Evolutionary conservation across 2,329 filamentous ascomycete species (phyloP).

Genomic region (Stylonectria norvegica): DNA sequence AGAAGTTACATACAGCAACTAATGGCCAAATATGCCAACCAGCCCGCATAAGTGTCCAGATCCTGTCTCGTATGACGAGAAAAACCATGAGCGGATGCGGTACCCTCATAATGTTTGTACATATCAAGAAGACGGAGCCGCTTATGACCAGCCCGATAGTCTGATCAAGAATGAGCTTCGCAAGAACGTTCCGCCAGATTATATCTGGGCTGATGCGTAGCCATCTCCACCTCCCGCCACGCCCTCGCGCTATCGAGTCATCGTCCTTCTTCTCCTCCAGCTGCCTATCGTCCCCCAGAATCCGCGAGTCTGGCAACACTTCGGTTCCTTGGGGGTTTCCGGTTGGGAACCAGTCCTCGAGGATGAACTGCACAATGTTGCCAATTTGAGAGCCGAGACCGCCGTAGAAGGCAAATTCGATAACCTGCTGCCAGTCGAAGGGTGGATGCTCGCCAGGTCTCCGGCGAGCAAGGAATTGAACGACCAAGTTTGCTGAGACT

Average conservation of each 20-base stretch:
- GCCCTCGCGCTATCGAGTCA: conserved; percentile 3
- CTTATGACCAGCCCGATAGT: conserved; percentile 35
- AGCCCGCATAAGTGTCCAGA: conserved; percentile 31
- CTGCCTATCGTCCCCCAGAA: conserved; percentile 14
- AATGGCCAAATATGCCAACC: conserved; percentile 38
- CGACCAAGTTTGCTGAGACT: conserved; percentile 32
- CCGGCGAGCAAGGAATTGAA: conserved; percentile 23
- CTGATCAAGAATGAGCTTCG: conserved; percentile 36
- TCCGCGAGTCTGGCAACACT: conserved; percentile 18
- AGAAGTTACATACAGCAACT: conserved; percentile 34
- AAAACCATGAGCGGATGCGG: conserved; percentile 22
- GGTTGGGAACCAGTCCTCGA: conserved; percentile 35
- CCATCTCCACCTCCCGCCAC: conserved; percentile 2
- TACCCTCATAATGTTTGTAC: conserved; percentile 34
- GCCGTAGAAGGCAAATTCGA: conserved; percentile 36
- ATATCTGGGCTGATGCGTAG: conserved; percentile 25
- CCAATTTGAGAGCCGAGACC: conserved; percentile 34
- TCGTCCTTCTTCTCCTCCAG: conserved; percentile 25
- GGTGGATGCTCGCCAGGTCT: conserved; percentile 11
- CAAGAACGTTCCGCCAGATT: conserved; percentile 34
- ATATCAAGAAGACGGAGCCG: conserved; percentile 33
- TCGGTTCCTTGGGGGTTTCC: conserved; percentile 17
- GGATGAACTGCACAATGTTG: conserved; percentile 34
- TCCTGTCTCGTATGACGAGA: conserved; percentile 26
- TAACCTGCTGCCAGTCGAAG: conserved; percentile 33